Base-by-base conservation (phyloP, 2,329 filamentous ascomycete species). In the Cladophialophora bantiana region DNA sequence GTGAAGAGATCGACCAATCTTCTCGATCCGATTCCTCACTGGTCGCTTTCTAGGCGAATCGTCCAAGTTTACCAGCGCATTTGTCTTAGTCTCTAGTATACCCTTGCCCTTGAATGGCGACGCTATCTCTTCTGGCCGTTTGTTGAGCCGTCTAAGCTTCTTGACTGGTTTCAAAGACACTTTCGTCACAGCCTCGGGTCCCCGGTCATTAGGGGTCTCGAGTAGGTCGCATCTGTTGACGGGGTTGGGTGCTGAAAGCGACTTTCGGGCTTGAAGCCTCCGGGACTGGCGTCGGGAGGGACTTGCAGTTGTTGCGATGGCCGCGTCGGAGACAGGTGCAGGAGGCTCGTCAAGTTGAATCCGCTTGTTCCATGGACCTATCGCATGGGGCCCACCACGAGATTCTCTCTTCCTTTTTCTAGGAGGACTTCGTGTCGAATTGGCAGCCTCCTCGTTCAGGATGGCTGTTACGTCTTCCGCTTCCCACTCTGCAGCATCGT, bases 31-130 rank as follows among this genome's bases (percentile, higher is more conserved):
- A 18, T n/a, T 52, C 20, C n/a, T 62, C 34, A 36, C 53, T 12
- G 34, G 56, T n/a, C 34, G 59, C 36, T 68, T 71, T 20, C 50
- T 58, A n/a, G 71, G 71, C 7, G 68, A 68, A 45, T 68, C 66
- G 36, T 67, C 68, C 10, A 71, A 54, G 45, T 71, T 64, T 4
- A 71, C 66, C 5, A 57, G 62, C n/a, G 65, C 64, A n/a, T 59
- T 66, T 34, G 64, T 64, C 38, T 42, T 56, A 3, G 57, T 68
- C 12, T 63, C 62, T 15, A 68, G 35, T 38, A 62, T 59, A 10
- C 65, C 68, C 9, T 31, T 59, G 10, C 65, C 65, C 34, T 70
- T 68, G 63, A 72, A 70, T 9, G 70, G 70, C 26, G 69, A 71
- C 9, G 38, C 55, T 12, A 42, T 57, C 5, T 40, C n/a, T 54